Base-by-base conservation (phyloP, 352 stramenopile genomes). In the Thalassiosira sp. region DNA sequence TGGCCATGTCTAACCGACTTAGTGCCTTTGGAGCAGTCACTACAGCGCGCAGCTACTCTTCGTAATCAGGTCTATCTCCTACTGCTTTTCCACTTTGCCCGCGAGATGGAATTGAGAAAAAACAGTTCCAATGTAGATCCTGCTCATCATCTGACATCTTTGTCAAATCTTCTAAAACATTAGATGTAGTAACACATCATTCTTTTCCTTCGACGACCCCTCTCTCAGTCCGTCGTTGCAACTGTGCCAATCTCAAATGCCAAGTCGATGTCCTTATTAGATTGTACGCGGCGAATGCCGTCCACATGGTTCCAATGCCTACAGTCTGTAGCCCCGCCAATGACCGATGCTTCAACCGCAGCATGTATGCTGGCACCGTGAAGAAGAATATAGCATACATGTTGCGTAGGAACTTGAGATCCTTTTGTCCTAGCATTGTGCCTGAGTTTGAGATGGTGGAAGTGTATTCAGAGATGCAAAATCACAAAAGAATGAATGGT, bases 371-470 rank as follows among this genome's bases (percentile, higher is more conserved):
- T 7, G 84, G 87, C 0, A 91, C 87, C 5, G 67, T 77, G 27
- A 82, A 82, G 48, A 91, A 91, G 46, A 82, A 92, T 15, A 59
- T 42, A 8, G 64, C 67, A 62, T 90, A 92, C 66, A 81, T 81
- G 48, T 89, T 90, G 16, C 87, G 73, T 5, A 91, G 62, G 27
- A 88, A 91, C 13, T 67, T 69, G 27, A 91, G 61, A 73, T 92
- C 84, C 40, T 86, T 89, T 60, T 87, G 82, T 33, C 79, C 84
- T 13, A 91, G 46, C 3, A 90, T 56, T 16, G 78, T 72, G 35
- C 35, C 35, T 45, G 16, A 2, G 31, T 37, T 2, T 45, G 2
- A 45, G 13, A n/a, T 6, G 16, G 5, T 16, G 16, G 13, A 16
- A 13, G 31, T 40, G 5, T 40, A 10, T 40, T 40, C 31, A 40